Percentiles rank a stretch among this genome's conserved stretches.
These are phyloP conservation scores for Flaveria trinervia DNA, from an alignment of 129 eudicot genomes.

Conservation along the genomic window DNA sequence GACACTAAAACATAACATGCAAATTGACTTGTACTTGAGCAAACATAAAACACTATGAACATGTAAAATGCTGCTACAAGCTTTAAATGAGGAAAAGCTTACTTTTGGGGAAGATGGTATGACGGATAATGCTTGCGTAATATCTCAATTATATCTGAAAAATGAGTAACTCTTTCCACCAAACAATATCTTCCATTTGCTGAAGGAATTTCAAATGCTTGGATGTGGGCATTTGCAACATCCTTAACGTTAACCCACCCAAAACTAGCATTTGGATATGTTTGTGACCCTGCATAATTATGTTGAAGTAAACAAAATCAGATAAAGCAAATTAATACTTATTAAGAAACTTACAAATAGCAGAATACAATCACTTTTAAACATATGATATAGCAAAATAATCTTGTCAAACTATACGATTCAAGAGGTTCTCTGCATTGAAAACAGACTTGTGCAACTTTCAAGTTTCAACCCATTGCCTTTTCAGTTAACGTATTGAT, in stretches of 20 bases:
- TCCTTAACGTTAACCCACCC: conserved; percentile 75
- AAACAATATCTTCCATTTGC: conserved; percentile 68
- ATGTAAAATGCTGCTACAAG: conserved; percentile 4
- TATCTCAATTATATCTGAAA: conserved; percentile 45
- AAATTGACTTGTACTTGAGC: neutral
- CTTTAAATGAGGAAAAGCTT: conserved; percentile 25
- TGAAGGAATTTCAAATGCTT: conserved; percentile 61
- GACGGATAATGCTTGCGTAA: conserved; percentile 53
- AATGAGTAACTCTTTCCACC: conserved; percentile 51
- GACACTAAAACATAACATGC: neutral
- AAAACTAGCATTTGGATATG: conserved; percentile 48
- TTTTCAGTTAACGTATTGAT: no score
- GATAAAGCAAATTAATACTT: neutral
- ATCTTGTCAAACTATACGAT: no score
- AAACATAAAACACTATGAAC: neutral
- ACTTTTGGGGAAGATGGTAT: conserved; percentile 52
- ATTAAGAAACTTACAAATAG: neutral
- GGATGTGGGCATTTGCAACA: conserved; percentile 67
- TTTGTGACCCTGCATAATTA: conserved; percentile 31
- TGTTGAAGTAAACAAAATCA: neutral
- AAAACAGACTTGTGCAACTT: no score
- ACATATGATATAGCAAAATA: no score
- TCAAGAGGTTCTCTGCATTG: no score
- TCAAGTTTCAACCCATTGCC: no score
- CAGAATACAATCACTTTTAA: no score